phyloP scores from a whole-genome alignment of 2,329 filamentous ascomycete species.

The Chaetomiaceae sp. region DNA sequence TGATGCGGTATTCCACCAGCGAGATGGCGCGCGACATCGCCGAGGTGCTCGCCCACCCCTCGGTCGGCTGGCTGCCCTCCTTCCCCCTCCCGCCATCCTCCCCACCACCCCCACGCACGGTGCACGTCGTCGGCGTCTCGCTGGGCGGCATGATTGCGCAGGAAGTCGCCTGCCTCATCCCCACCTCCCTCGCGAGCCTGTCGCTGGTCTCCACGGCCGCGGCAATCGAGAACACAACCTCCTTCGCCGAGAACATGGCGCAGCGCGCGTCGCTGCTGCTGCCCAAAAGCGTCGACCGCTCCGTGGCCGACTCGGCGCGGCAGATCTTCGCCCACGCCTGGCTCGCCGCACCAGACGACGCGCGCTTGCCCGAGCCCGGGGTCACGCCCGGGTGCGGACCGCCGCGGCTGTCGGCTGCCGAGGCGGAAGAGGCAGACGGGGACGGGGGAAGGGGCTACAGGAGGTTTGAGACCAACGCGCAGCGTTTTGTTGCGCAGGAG shows the following conservation, averaged over 20 bases:
- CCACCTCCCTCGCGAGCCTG: conserved; percentile 48
- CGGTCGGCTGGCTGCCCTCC: conserved; percentile 55
- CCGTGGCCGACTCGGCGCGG: conserved; percentile 57
- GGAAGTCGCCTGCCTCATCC: conserved; percentile 58
- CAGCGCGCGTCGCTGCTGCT: conserved; percentile 52
- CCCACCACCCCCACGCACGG: conserved; percentile 33
- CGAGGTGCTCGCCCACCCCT: conserved; percentile 56
- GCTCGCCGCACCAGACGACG: conserved; percentile 55
- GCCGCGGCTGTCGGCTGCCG: conserved; percentile 14
- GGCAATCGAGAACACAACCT: conserved; percentile 52
- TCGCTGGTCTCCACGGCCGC: conserved; percentile 58
- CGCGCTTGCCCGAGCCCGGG: conserved; percentile 40
- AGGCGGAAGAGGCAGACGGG: too few relatives aligned
- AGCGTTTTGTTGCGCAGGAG: conserved; percentile 77
- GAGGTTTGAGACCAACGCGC: conserved; percentile 67
- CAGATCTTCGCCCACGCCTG: conserved; percentile 62
- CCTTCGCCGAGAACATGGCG: conserved; percentile 59
- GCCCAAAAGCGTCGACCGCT: conserved; percentile 63
- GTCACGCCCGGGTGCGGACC: conserved; percentile 36
- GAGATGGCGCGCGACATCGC: conserved; percentile 77
- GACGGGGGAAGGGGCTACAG: conserved; percentile 32
- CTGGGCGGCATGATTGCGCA: conserved; percentile 93
- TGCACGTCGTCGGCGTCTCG: conserved; percentile 69
- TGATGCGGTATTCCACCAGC: conserved; percentile 70
- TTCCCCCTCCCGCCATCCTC: conserved; percentile 9